Evolutionary conservation across 148 eudicot species (phyloP), one percentile per base, ranked within the genome.

Genomic region (Rhododendron mucronatum): DNA sequence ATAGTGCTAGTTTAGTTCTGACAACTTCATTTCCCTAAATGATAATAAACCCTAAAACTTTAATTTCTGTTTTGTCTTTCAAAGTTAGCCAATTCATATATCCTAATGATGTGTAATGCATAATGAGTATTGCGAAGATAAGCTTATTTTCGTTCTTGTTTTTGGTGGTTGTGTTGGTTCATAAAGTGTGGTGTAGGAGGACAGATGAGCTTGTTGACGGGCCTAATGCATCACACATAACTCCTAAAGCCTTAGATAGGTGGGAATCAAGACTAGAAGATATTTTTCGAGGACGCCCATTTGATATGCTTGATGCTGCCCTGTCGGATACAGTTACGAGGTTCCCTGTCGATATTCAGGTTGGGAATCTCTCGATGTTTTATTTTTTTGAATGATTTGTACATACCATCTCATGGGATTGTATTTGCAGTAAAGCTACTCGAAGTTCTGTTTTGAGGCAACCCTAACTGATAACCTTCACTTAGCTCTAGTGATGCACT

Each of bases 221-320:
- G 51, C 99, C 98, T 21, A 97, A 97, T 90, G 99, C 98, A 39
- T 95, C 98, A 5, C 98, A 97, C 86, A 95, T 97, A 90, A 97
- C 98, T 30, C 98, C 99, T 7, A 82, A 84, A 23, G 98, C 98
- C 82, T 92, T 95, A 88, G 98, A 97, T 84, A 88, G 99, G 87
- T 97, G 99, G 99, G 99, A 97, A 77, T 91, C 94, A 71, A 94
- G 99, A 86, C 87, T 97, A 47, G 98, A 97, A 90, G 96, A 93
- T 86, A 91, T 97, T 84, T 97, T 97, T 81, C 89, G 78, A 59
- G 99, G 99, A 50, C 94, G 92, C 21, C 98, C 99, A 8, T 97
- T 97, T 89, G 99, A 97, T 88, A 97, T 97, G 99, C 95, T 97
- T 20, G 99, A 97, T 90, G 99, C 99, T 84, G 99, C 99, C 61